Conservation (phyloP, 208 protist species). For the Crithidia sp. region DNA sequence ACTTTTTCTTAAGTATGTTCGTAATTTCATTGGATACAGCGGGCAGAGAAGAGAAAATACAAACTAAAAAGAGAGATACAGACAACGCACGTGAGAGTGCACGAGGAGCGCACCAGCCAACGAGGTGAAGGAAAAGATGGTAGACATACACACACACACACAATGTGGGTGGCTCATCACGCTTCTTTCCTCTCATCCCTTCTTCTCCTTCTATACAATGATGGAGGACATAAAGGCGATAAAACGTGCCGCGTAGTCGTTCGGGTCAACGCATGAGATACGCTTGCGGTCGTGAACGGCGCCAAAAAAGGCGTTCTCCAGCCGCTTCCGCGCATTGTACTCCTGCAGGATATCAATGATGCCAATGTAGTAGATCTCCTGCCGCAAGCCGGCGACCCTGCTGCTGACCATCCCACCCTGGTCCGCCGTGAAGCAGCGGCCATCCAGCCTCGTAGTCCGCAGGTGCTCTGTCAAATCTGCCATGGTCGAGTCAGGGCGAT, state of each 20-base stretch:
- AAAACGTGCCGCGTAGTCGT: constrained; percentile 88
- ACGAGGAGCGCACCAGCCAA: no score
- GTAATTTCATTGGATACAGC: no score
- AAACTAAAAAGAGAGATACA: no score
- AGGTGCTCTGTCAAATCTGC: not conserved
- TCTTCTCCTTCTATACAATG: constrained; percentile 57
- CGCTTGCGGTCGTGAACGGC: constrained; percentile 64
- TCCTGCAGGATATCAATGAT: constrained; percentile 95
- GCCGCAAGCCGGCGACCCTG: constrained; percentile 53
- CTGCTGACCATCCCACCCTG: constrained; percentile 85
- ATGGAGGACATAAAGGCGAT: constrained; percentile 90
- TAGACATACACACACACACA: no score
- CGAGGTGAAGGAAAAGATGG: no score
- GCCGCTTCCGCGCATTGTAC: constrained; percentile 83
- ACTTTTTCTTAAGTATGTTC: no score
- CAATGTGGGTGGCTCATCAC: no score
- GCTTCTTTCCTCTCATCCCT: no score
- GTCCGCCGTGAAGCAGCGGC: constrained; percentile 78
- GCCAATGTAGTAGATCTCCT: constrained; percentile 93
- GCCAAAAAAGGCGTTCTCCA: constrained; percentile 77
- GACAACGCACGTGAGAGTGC: no score
- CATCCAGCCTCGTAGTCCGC: constrained; percentile 40
- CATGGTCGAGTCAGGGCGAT: constrained; percentile 1
- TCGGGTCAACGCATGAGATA: constrained; percentile 88
- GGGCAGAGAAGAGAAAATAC: no score